Base-by-base conservation (phyloP, 2,329 filamentous ascomycete species). In the Aspergillus amoenus region DNA sequence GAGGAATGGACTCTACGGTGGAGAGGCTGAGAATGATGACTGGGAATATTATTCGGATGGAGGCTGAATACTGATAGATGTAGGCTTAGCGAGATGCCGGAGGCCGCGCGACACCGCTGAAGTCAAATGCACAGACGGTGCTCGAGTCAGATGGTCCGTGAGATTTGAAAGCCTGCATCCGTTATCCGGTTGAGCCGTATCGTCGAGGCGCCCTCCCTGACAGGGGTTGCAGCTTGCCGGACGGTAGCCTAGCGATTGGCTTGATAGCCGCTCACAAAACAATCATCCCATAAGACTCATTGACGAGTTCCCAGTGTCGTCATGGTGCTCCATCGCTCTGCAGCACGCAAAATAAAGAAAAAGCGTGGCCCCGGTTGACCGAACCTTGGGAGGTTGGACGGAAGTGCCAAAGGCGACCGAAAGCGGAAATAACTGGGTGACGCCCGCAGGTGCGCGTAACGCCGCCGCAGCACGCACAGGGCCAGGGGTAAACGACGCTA, bases 401-500 rank as follows among this genome's bases (percentile, higher is more conserved):
- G 37, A 21, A 24, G 34, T 42, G 43, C 44, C 43, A 47, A 54
- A 37, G 24, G 22, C 5, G 27, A 22, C 52, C 52, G 44, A 18
- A 48, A 42, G 15, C 30, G 50, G 50, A 50, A 58, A 52, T 45
- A 40, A 42, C 45, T 46, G 53, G 40, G 47, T 37, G 24, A 18
- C 9, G 27, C 24, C 24, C 8, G 24, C 44, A 46, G 9, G 24
- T 34, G 41, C 43, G 22, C 47, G 32, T 49, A 37, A 37, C 34
- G 17, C 42, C 21, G 34, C 51, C 49, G 47, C 55, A 43, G 32
- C 52, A 58, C 53, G 58, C 63, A 61, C 59, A 58, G 60, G 61
- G 58, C 63, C 64, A 67, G 65, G 65, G 65, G 65, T 67, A 66
- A 64, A 17, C 3, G 34, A 43, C 52, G 45, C 52, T 55, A 55